These are phyloP conservation scores for Triangularia setosa DNA, from an alignment of 2,329 filamentous ascomycete genomes.

Conservation along the genomic window DNA sequence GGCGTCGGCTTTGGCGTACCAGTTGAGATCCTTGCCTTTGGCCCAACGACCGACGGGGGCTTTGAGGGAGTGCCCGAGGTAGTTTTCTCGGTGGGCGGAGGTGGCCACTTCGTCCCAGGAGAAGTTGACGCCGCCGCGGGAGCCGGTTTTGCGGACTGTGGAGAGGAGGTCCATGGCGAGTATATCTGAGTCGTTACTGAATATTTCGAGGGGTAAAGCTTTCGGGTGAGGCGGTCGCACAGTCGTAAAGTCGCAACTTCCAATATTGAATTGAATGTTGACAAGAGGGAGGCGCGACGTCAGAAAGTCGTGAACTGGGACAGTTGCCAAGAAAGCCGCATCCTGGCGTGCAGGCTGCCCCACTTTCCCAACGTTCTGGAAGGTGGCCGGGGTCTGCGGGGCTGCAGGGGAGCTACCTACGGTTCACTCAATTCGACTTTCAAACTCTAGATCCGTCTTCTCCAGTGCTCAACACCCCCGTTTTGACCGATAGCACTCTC, in stretches of 20 bases:
- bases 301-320: neutral
- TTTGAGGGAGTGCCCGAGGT: conserved; percentile 85
- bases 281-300: neutral
- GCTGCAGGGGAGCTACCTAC: neutral
- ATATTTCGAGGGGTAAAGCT: neutral
- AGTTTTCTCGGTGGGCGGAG: conserved; percentile 83
- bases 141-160: conserved; percentile 84
- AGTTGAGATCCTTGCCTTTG: conserved; percentile 64
- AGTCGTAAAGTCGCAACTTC: neutral
- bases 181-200: neutral
- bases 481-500: neutral
- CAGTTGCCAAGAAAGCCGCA: neutral
- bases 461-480: neutral
- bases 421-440: neutral
- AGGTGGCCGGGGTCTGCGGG: neutral
- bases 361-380: neutral
- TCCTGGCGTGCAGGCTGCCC: neutral
- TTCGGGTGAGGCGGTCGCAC: neutral
- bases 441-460: neutral
- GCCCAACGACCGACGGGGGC: conserved; percentile 92
- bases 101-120: conserved; percentile 92
- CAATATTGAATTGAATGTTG: neutral
- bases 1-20: conserved; percentile 60
- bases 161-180: conserved; percentile 82
- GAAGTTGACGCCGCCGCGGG: conserved; percentile 91